phyloP scores from a whole-genome alignment of 768 basidiomycete genomes.

The Mycena rebaudengoi region DNA sequence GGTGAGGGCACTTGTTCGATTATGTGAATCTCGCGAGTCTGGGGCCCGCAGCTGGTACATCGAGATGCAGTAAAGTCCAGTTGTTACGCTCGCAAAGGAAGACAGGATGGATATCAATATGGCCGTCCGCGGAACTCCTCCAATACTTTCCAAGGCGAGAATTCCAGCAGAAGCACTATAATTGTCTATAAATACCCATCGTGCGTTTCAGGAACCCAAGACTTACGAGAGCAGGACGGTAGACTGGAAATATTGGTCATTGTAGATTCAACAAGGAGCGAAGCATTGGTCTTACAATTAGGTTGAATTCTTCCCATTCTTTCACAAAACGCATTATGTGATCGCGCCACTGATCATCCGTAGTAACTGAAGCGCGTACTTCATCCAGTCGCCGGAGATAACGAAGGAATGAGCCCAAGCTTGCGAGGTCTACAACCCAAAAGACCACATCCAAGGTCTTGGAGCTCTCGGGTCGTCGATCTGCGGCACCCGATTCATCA shows the following conservation, averaged over 20 bases:
- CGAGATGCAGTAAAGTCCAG: conserved; percentile 15
- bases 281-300: conserved; percentile 1
- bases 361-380: conserved; percentile 3
- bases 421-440: conserved; percentile 5
- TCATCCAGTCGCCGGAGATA: conserved; percentile 12
- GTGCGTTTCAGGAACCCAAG: neutral
- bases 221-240: conserved; percentile 4
- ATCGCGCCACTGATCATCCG: conserved; percentile 12
- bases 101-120: conserved; percentile 15
- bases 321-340: conserved; percentile 11
- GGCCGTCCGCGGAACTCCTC: conserved; percentile 3
- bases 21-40: neutral
- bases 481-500: neutral
- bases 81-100: conserved; percentile 5
- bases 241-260: neutral
- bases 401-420: conserved; percentile 12
- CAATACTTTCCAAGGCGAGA: conserved; percentile 8
- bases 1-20: neutral
- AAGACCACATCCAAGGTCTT: neutral
- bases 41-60: conserved; percentile 13
- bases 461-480: neutral
- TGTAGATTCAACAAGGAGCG: neutral
- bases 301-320: conserved; percentile 17
- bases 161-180: conserved; percentile 15
- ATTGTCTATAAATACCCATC: neutral